Evolutionary conservation across 2,329 filamentous ascomycete genomes (phyloP), one percentile per base, ranked within the genome.

Genomic region (Paraphaeosphaeria sporulosa): DNA sequence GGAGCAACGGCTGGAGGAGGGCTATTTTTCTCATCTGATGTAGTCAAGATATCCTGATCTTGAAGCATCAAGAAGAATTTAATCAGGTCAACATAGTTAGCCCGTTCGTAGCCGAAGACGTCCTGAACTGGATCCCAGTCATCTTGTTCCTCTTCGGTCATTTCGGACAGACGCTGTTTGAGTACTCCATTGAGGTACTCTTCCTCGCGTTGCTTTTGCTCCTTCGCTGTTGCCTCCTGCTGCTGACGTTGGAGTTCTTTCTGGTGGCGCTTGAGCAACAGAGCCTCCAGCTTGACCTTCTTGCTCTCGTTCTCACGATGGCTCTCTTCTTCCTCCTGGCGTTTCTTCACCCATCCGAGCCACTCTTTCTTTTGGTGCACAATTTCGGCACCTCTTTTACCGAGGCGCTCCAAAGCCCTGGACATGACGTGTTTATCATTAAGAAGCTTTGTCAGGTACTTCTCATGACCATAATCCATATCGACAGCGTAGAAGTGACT

Each of bases 41-140:
- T 15, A 17, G 44, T 48, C 9, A 23, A n/a, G 27, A n/a, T 3
- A 21, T 27, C 58, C 12, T 66, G 55, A 2, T 70, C 69, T 36
- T 72, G 71, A 49, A 80, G 71, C 81, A 81, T 82, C 42, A 84
- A 65, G 60, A 83, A 81, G 56, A 80, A 78, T 52, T 76, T 79
- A 61, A 83, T 81, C 17, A 82, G 71, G 60, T 81, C 78, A 34
- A 83, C 70, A 57, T 81, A 84, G 60, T 71, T 79, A 23, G 72
- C 78, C 13, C 79, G 74, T 52, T 82, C 80, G 42, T 82, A 79
- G 60, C 82, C 78, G 43, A 81, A 62, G 2, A 82, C 74, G 64
- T 84, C 80, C 38, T 83, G 79, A 52, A 83, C 82, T 7, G 81
- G 82, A 71, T 84, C 82, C 81, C 82, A 84, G 40, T 77, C 72